These are phyloP conservation scores for Uronychia setigera DNA, from an alignment of 73 alveolate species.

Conservation along the genomic window DNA sequence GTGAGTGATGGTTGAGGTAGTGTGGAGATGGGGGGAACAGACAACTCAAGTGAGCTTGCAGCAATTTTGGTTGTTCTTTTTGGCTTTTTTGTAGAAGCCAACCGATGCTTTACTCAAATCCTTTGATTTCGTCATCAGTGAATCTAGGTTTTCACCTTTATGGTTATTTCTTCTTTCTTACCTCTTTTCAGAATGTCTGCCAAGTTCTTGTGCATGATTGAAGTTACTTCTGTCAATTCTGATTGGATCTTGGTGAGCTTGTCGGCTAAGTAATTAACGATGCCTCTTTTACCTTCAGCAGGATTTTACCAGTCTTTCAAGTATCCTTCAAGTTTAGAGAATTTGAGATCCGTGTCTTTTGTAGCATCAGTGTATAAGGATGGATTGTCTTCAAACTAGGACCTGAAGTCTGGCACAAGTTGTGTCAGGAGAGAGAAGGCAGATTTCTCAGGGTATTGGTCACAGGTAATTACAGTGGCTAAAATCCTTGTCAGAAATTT, in stretches of 20 bases:
- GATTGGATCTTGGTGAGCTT: slow-evolving; percentile 82
- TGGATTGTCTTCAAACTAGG: slow-evolving; percentile 51
- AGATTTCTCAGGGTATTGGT: slow-evolving; percentile 94
- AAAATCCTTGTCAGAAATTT: too few relatives aligned
- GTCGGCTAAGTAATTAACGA: slow-evolving; percentile 60
- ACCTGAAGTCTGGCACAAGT: slow-evolving; percentile 75
- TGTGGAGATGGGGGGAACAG: not conserved
- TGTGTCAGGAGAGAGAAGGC: slow-evolving; percentile 88
- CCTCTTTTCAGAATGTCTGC: slow-evolving; percentile 94
- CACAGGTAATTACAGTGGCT: slow-evolving; percentile 89
- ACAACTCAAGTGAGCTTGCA: slow-evolving; percentile 59
- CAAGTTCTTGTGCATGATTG: slow-evolving; percentile 89
- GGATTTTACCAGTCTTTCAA: slow-evolving; percentile 91
- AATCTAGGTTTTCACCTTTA: too few relatives aligned
- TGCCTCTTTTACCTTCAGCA: slow-evolving; percentile 43
- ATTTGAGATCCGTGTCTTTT: slow-evolving; percentile 82
- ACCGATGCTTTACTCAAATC: slow-evolving; percentile 92
- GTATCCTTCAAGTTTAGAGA: slow-evolving; percentile 76
- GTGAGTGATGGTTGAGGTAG: not conserved
- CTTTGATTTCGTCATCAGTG: slow-evolving; percentile 90
- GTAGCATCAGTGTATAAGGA: slow-evolving; percentile 54
- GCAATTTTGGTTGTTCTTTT: slow-evolving; percentile 84
- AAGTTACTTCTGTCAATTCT: slow-evolving; percentile 88
- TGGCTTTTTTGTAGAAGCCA: slow-evolving; percentile 94
- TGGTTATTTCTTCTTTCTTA: too few relatives aligned